Evolutionary conservation across 2,329 filamentous ascomycete genomes (phyloP).

Genomic region (Calonectria pauciramosa): DNA sequence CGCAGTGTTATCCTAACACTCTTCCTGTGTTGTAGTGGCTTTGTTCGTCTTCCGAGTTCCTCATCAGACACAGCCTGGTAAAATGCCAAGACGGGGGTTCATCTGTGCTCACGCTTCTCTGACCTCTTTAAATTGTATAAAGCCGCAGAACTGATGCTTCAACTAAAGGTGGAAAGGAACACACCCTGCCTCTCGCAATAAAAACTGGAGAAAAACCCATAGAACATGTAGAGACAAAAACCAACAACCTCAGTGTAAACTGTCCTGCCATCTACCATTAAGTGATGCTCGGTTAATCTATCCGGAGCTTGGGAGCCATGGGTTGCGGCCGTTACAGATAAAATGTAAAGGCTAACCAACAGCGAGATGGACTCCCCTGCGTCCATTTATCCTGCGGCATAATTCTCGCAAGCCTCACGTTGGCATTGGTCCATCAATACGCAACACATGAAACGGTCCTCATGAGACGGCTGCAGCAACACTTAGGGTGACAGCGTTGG

Average conservation of each 20-base stretch:
- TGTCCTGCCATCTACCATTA: background rate
- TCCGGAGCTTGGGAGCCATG: background rate
- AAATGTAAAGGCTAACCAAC: background rate
- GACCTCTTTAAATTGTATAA: background rate
- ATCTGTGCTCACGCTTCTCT: background rate
- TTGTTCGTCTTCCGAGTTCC: background rate
- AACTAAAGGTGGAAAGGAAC: too few species aligned
- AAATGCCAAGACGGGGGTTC: background rate
- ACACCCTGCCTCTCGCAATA: background rate
- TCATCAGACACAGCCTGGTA: background rate
- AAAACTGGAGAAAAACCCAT: background rate
- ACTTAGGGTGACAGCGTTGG: background rate
- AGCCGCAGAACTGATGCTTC: background rate
- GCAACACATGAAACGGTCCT: slow-evolving; percentile 4
- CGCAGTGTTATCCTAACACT: background rate
- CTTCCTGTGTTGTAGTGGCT: background rate
- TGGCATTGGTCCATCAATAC: background rate
- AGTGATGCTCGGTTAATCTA: background rate
- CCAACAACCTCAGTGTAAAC: background rate
- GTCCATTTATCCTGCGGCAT: background rate
- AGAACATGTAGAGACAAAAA: background rate
- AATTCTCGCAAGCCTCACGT: background rate
- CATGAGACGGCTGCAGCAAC: slow-evolving; percentile 4
- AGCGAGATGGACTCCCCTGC: background rate
- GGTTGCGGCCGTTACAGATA: background rate